Conservation (phyloP, 352 stramenopile genomes). For the Globisporangium alternatum region DNA sequence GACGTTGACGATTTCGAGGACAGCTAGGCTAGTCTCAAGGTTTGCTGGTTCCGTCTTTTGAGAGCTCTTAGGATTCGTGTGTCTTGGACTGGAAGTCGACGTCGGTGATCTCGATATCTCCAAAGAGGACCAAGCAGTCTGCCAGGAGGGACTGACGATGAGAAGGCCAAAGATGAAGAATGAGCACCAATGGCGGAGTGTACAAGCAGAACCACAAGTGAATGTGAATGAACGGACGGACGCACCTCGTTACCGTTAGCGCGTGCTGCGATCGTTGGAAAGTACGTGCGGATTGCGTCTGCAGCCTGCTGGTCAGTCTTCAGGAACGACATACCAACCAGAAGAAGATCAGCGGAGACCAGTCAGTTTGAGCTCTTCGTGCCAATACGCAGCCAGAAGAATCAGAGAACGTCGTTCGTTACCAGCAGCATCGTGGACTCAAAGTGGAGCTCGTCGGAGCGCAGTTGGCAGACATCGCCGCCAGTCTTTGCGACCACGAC, state of each 20-base stretch:
- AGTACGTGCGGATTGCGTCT: conserved; percentile 56
- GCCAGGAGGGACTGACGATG: conserved; percentile 18
- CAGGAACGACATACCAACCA: neutral
- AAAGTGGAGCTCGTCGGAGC: conserved; percentile 44
- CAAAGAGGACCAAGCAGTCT: conserved; percentile 50
- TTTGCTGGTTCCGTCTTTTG: neutral
- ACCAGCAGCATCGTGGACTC: conserved; percentile 34
- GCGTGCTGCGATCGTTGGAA: conserved; percentile 53
- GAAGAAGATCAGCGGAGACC: neutral
- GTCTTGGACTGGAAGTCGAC: conserved; percentile 17
- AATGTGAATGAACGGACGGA: conserved; percentile 15
- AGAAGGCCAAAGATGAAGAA: neutral
- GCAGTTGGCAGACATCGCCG: conserved; percentile 52
- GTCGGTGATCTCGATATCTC: conserved; percentile 34
- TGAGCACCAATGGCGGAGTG: neutral
- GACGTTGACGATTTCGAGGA: conserved; percentile 23
- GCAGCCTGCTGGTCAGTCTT: conserved; percentile 60
- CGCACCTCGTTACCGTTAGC: conserved; percentile 36
- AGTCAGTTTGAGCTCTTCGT: neutral
- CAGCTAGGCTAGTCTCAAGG: neutral
- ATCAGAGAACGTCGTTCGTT: neutral
- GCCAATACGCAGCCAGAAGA: neutral
- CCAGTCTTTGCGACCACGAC: conserved; percentile 57
- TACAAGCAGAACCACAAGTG: neutral
- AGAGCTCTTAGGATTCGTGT: neutral